Evolutionary conservation across 2,329 filamentous ascomycete genomes (phyloP).

Genomic region (Claviceps sp.): DNA sequence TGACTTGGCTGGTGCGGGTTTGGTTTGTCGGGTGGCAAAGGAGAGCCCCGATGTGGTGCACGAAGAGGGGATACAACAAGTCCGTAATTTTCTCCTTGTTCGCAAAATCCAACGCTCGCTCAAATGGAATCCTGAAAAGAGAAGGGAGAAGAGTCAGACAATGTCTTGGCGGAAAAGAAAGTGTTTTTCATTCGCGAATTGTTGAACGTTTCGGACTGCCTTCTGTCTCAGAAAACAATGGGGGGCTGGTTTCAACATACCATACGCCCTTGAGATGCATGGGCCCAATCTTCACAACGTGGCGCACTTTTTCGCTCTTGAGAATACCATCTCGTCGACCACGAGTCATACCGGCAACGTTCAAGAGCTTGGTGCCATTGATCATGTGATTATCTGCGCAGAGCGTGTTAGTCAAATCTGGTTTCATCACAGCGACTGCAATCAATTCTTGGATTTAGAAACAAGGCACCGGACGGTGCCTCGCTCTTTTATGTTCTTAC

Average conservation of each 20-base stretch:
- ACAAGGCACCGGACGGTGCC: not conserved
- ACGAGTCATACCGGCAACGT: slow-evolving; percentile 95
- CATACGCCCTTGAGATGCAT: slow-evolving; percentile 98
- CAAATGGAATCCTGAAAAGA: slow-evolving; percentile 75
- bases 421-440: too few relatives aligned
- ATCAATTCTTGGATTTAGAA: too few relatives aligned
- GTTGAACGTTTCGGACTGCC: not conserved
- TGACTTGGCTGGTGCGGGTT: slow-evolving; percentile 67
- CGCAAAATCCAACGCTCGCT: slow-evolving; percentile 92
- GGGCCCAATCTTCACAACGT: slow-evolving; percentile 96
- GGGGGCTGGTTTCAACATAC: slow-evolving; percentile 39
- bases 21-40: slow-evolving; percentile 91
- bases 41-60: slow-evolving; percentile 89
- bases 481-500: slow-evolving; percentile 28
- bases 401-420: not conserved
- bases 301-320: slow-evolving; percentile 92
- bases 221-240: slow-evolving; percentile 9
- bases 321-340: slow-evolving; percentile 90
- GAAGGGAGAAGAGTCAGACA: not conserved
- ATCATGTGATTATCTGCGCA: slow-evolving; percentile 90
- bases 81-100: slow-evolving; percentile 99
- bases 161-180: slow-evolving; percentile 13
- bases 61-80: slow-evolving; percentile 85
- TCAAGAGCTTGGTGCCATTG: slow-evolving; percentile 92
- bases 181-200: not conserved